phyloP scores from a whole-genome alignment of 345 rosid species.

The Syzygium grande region DNA sequence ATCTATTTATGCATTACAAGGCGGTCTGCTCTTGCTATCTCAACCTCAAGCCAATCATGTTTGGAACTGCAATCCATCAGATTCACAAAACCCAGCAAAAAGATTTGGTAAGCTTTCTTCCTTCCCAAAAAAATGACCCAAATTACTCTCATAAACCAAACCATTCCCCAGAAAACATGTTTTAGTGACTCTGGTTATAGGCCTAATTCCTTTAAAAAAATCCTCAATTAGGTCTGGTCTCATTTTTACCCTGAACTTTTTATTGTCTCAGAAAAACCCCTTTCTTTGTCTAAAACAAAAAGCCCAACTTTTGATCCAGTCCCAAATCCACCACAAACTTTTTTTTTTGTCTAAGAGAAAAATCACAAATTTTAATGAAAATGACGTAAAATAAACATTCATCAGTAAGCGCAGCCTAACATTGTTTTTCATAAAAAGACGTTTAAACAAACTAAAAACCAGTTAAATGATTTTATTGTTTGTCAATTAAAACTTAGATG shows the following conservation, averaged over 20 bases:
- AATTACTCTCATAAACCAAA: neutral
- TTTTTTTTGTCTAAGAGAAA: too few relatives aligned
- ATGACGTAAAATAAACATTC: neutral
- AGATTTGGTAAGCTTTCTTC: neutral
- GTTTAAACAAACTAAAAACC: neutral
- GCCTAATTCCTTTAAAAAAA: too few relatives aligned
- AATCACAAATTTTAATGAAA: neutral
- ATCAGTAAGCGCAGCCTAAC: neutral
- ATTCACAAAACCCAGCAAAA: neutral
- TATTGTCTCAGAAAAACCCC: too few relatives aligned
- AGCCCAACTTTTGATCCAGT: too few relatives aligned
- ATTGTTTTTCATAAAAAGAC: neutral
- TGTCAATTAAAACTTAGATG: neutral
- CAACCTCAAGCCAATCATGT: neutral
- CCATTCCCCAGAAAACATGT: neutral
- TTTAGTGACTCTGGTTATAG: neutral
- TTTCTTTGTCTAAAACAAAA: too few relatives aligned
- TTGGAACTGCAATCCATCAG: neutral
- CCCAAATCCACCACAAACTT: too few relatives aligned
- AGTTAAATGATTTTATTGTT: neutral
- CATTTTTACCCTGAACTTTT: too few relatives aligned
- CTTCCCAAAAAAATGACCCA: neutral
- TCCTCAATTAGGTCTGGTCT: too few relatives aligned
- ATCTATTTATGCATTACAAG: neutral
- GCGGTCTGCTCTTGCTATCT: neutral